Base-by-base conservation (phyloP, 345 rosid species). In the Sisymbrium altissimum region DNA sequence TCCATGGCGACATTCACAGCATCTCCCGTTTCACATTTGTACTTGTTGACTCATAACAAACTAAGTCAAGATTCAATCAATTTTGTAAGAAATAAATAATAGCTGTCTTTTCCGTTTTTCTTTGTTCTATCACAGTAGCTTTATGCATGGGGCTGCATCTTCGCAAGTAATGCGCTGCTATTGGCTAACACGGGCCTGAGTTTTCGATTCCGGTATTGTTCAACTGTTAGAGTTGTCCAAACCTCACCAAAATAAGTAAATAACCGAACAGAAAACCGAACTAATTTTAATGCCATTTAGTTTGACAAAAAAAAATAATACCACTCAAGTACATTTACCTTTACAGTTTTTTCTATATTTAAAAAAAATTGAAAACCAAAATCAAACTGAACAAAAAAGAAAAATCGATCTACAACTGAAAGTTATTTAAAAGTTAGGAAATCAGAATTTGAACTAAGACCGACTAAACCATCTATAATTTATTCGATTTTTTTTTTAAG, bases 1-100 rank as follows among this genome's bases (percentile, higher is more conserved):
- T 69, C 56, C 54, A 69, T 41, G 2, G n/a, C 21, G 72, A 68
- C 56, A 44, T 57, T 30, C 43, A 30, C 55, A 12, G 33, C 27
- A 39, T 68, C 29, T 39, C 23, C 48, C 4, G 32, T 19, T 11
- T 4, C 52, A 38, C 21, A 17, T 40, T 23, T 10, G 43, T 17
- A 29, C 15, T 44, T 3, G 15, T 50, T 50, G 55, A 50, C 55
- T 21, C 21, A 21, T 11, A 10, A 23, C 30, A 50, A 50, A 21
- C 55, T 50, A 7, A 50, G 57, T 25, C 33, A 36, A 52, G 14
- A 52, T 49, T 38, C 11, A 11, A 38, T 52, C 33, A 21, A 9
- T 3, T 19, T 36, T 35, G 48, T 18, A 35, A 9, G 38, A 27
- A n/a, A 25, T 62, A 27, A 41, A 43, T 48, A n/a, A 27, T 9